phyloP scores from a whole-genome alignment of 805 yeast genomes.

The Candida ipomoeae region DNA sequence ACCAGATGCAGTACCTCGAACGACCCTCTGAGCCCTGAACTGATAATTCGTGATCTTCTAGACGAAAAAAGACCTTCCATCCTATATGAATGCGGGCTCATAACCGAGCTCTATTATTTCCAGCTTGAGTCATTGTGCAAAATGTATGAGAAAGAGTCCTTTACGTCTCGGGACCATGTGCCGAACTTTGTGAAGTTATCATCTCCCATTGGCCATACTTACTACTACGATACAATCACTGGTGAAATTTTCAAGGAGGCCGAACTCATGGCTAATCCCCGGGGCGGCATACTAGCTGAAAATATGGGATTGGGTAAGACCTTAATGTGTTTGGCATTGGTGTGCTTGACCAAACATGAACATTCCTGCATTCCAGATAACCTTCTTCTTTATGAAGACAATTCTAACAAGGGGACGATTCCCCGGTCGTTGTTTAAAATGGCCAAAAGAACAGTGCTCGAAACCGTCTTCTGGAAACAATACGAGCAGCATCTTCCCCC shows the following conservation, averaged over 20 bases:
- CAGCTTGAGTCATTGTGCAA: conserved; percentile 58
- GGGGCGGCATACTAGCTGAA: conserved; percentile 63
- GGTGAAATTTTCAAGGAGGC: conserved; percentile 34
- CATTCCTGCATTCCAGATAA: conserved; percentile 42
- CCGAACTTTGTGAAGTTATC: conserved; percentile 32
- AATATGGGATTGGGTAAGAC: conserved; percentile 71
- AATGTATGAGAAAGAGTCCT: conserved; percentile 53
- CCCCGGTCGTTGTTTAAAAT: conserved; percentile 26
- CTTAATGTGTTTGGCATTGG: conserved; percentile 52
- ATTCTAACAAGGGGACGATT: neutral
- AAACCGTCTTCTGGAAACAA: conserved; percentile 53
- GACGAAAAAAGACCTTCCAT: neutral
- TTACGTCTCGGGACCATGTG: conserved; percentile 24
- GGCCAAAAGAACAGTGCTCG: conserved; percentile 42
- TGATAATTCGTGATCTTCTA: conserved; percentile 10
- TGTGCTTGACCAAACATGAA: conserved; percentile 53
- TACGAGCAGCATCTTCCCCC: conserved; percentile 43
- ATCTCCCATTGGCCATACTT: conserved; percentile 18
- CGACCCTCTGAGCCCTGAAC: conserved; percentile 13
- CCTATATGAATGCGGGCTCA: conserved; percentile 36
- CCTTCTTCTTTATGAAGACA: conserved; percentile 14
- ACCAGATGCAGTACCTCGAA: too few relatives aligned
- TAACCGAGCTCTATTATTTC: conserved; percentile 49
- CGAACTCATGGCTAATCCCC: conserved; percentile 42
- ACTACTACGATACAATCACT: conserved; percentile 35